Conservation (phyloP, 2,329 filamentous ascomycete genomes). For the Xylaria sp. region DNA sequence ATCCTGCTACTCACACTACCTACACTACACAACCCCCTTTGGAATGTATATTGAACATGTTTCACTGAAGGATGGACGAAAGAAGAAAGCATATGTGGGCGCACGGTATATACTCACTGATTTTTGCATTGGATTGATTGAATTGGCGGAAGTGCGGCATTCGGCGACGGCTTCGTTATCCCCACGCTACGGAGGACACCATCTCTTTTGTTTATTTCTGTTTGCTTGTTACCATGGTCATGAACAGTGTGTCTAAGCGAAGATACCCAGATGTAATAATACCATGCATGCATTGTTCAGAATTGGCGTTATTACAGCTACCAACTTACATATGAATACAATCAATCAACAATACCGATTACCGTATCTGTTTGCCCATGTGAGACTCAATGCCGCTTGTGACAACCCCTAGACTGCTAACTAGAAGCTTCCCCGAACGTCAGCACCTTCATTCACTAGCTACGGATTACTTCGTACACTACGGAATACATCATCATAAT, state of each 20-base stretch:
- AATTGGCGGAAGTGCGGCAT: constrained; percentile 1
- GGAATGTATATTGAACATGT: constrained; percentile 14
- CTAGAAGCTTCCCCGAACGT: too few relatives aligned
- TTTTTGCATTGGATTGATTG: constrained; percentile 10
- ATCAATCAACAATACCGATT: neutral
- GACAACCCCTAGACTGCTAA: too few relatives aligned
- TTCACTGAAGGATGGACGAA: constrained; percentile 3
- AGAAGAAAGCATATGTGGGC: constrained; percentile 11
- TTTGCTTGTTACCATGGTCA: neutral
- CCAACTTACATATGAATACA: neutral
- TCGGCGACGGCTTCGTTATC: neutral
- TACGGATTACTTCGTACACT: too few relatives aligned
- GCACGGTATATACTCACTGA: constrained; percentile 7
- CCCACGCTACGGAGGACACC: too few relatives aligned
- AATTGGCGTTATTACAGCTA: neutral
- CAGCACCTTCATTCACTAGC: too few relatives aligned
- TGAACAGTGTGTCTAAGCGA: constrained; percentile 6
- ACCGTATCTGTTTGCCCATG: neutral
- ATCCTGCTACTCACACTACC: too few relatives aligned
- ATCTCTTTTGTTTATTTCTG: neutral
- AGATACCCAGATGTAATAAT: constrained; percentile 19
- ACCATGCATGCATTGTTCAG: constrained; percentile 10
- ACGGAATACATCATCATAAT: too few relatives aligned
- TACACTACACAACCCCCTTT: neutral
- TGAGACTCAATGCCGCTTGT: too few relatives aligned